These are phyloP conservation scores for Turritis glabra DNA, from an alignment of 345 rosid genomes.

Conservation along the genomic window DNA sequence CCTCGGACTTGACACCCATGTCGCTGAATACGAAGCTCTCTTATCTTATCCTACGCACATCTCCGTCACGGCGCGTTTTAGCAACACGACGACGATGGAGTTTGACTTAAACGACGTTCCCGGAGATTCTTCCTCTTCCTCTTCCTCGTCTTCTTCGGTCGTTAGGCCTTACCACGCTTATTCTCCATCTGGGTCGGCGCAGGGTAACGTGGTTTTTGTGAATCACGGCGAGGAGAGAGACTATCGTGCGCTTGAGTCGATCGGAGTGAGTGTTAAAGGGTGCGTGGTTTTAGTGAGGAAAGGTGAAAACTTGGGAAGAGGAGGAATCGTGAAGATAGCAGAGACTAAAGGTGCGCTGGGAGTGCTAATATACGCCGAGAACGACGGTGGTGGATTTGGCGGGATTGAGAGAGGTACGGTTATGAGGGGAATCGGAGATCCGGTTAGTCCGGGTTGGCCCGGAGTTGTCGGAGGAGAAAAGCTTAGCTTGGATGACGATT, in stretches of 20 bases:
- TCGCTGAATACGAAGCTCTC: constrained; percentile 54
- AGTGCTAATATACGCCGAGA: constrained; percentile 70
- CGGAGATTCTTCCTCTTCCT: constrained; percentile 2
- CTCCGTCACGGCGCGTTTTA: constrained; percentile 54
- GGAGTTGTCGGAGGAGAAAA: constrained; percentile 73
- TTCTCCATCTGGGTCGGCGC: constrained; percentile 79
- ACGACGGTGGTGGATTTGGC: constrained; percentile 49
- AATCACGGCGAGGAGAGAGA: constrained; percentile 79
- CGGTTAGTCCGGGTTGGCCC: constrained; percentile 89
- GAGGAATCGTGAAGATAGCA: constrained; percentile 61
- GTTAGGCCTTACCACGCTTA: constrained; percentile 88
- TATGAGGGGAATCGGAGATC: constrained; percentile 95
- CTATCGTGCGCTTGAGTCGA: constrained; percentile 54
- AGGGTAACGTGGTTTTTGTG: constrained; percentile 59
- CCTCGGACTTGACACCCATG: constrained; percentile 58
- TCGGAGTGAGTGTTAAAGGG: constrained; percentile 67
- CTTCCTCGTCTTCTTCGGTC: constrained; percentile 23
- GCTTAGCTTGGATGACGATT: constrained; percentile 56
- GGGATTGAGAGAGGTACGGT: constrained; percentile 96
- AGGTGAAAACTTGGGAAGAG: constrained; percentile 64
- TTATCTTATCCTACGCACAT: constrained; percentile 71
- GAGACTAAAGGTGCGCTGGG: constrained; percentile 72
- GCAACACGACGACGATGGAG: constrained; percentile 45
- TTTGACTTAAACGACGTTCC: constrained; percentile 47
- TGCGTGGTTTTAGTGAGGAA: constrained; percentile 64